Percentiles rank a stretch among this genome's conserved stretches.
Conservation (phyloP, 306 rosid species). For the Alnus glutinosa region DNA sequence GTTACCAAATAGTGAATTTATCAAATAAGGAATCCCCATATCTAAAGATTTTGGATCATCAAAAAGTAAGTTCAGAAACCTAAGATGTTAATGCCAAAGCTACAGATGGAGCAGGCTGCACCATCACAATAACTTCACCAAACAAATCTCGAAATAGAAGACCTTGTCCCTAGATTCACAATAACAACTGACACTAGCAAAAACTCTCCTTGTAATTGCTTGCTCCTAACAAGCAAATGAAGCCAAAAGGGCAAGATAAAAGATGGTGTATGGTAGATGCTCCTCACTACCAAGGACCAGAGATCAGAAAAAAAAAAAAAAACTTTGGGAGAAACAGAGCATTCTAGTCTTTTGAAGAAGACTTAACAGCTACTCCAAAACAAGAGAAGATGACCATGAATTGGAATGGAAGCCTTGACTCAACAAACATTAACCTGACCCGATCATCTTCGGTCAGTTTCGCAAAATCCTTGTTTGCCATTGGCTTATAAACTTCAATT, state of each 20-base stretch:
- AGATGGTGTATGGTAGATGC: neutral
- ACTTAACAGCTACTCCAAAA: too few species aligned
- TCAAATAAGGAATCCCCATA: neutral
- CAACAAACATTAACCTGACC: neutral
- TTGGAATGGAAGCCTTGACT: too few species aligned
- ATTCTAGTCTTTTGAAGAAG: too few species aligned
- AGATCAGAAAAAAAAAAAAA: neutral
- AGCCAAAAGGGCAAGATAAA: too few species aligned
- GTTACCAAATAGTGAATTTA: neutral
- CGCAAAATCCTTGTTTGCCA: neutral
- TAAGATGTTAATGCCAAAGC: neutral
- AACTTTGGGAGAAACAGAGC: neutral
- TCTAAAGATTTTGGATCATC: neutral
- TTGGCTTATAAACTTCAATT: neutral
- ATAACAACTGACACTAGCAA: neutral
- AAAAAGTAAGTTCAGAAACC: neutral
- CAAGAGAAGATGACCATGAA: too few species aligned
- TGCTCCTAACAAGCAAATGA: too few species aligned
- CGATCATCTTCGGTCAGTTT: neutral
- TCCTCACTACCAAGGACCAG: neutral
- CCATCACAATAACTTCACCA: neutral
- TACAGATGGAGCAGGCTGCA: neutral
- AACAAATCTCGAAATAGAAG: neutral
- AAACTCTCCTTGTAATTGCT: neutral
- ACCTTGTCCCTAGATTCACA: neutral